Percentiles rank a stretch among this genome's conserved stretches.
phyloP scores from a whole-genome alignment of 495 filamentous ascomycete species.

The Aspergillus sparsus region DNA sequence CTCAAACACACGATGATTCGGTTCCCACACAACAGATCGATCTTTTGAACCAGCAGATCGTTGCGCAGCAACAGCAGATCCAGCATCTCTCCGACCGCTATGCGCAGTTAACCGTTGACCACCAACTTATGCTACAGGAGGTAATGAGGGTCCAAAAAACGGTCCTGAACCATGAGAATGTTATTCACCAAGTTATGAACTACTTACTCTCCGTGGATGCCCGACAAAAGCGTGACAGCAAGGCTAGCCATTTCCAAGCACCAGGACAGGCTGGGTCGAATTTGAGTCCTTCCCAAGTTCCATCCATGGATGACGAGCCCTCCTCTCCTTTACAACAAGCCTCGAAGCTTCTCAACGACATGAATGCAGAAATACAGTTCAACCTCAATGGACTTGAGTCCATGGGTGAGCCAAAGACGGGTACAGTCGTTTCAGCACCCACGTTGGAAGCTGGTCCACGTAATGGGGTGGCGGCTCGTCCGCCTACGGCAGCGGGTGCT shows the following conservation, averaged over 20 bases:
- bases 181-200: constrained; percentile 73
- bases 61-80: constrained; percentile 89
- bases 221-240: constrained; percentile 63
- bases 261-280: constrained; percentile 37
- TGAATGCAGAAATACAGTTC: constrained; percentile 75
- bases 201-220: constrained; percentile 68
- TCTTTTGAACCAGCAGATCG: constrained; percentile 80
- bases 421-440: constrained; percentile 46
- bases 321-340: constrained; percentile 85
- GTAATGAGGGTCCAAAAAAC: constrained; percentile 86
- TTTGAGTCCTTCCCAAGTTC: constrained; percentile 46
- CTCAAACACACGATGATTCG: constrained; percentile 64
- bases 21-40: constrained; percentile 87
- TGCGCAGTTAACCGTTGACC: constrained; percentile 79
- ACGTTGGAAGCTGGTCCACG: constrained; percentile 42
- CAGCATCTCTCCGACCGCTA: constrained; percentile 83
- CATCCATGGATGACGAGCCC: constrained; percentile 64
- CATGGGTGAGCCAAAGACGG: constrained; percentile 67
- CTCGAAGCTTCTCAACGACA: constrained; percentile 80
- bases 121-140: constrained; percentile 85
- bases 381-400: constrained; percentile 75
- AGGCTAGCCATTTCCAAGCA: constrained; percentile 50
- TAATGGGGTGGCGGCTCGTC: constrained; percentile 37
- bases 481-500: constrained; percentile 52
- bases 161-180: constrained; percentile 77